Evolutionary conservation across 495 filamentous ascomycete species (phyloP).

Genomic region (Alectoria sarmentosa): DNA sequence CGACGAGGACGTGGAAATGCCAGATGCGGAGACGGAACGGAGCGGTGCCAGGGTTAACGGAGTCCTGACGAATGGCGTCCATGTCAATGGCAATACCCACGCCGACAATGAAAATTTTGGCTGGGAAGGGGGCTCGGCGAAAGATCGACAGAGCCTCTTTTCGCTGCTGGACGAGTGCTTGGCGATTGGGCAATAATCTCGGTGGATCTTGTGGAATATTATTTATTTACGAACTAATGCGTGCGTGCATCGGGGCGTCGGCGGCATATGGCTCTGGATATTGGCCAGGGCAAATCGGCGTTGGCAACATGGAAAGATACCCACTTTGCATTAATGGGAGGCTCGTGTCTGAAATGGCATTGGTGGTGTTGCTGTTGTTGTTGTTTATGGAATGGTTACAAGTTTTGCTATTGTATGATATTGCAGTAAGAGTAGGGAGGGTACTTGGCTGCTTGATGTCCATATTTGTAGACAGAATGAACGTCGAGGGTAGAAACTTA

Average conservation of each 20-base stretch:
- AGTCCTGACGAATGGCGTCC: slow-evolving; percentile 30
- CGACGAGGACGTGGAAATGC: slow-evolving; percentile 17
- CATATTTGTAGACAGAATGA: too few species aligned
- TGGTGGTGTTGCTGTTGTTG: slow-evolving; percentile 4
- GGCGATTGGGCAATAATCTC: slow-evolving; percentile 40
- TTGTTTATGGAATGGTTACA: neutral
- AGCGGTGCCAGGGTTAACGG: slow-evolving; percentile 25
- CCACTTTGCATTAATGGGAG: slow-evolving; percentile 19
- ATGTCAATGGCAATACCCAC: slow-evolving; percentile 23
- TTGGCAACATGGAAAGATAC: slow-evolving; percentile 13
- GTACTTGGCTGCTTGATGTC: too few species aligned
- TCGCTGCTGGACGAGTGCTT: slow-evolving; percentile 60
- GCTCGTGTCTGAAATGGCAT: neutral
- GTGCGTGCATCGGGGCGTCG: slow-evolving; percentile 10
- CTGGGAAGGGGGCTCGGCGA: slow-evolving; percentile 65
- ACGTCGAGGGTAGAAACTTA: too few species aligned
- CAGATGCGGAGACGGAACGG: slow-evolving; percentile 26
- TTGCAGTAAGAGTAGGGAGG: too few species aligned
- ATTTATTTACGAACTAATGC: neutral
- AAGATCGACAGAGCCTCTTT: slow-evolving; percentile 58
- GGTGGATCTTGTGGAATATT: neutral
- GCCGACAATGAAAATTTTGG: slow-evolving; percentile 34
- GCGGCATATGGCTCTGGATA: slow-evolving; percentile 7
- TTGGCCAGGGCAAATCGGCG: neutral
- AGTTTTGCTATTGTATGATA: too few species aligned